Evolutionary conservation across 2,329 filamentous ascomycete species (phyloP).

Genomic region (Zarea fungicola): DNA sequence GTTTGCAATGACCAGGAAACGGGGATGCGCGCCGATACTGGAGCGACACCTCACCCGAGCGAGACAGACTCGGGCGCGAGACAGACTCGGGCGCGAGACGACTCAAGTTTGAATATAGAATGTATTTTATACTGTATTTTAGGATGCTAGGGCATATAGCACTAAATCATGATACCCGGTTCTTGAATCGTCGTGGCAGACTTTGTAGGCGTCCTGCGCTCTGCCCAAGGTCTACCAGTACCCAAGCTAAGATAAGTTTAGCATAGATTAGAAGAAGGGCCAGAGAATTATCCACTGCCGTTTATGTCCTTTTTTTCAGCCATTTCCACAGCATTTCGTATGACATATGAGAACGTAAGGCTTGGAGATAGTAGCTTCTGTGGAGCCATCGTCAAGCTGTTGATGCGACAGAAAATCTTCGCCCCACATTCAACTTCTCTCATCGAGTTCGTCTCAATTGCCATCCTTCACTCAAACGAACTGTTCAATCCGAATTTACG

Average conservation of each 20-base stretch:
- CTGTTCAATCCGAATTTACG: not conserved
- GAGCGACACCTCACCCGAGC: not conserved
- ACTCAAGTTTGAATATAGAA: not conserved
- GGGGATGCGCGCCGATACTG: no score
- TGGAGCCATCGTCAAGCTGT: not conserved
- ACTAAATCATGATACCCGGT: conserved; percentile 11
- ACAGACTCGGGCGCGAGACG: not conserved
- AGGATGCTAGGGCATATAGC: not conserved
- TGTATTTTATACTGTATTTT: conserved; percentile 8
- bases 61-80: not conserved
- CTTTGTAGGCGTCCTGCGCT: no score
- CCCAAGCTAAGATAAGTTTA: no score
- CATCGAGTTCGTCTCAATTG: not conserved
- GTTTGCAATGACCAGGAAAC: not conserved
- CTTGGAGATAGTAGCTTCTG: not conserved
- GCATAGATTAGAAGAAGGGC: no score
- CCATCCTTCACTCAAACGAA: not conserved
- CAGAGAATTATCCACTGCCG: no score
- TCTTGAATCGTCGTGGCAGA: not conserved
- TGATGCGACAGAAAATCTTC: not conserved
- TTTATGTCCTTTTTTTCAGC: no score
- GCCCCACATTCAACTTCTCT: conserved; percentile 8
- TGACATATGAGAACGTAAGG: no score
- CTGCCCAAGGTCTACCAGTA: not conserved
- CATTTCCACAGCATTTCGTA: no score